phyloP scores from a whole-genome alignment of 148 eudicot species.

The Mesembryanthemum crystallinum region DNA sequence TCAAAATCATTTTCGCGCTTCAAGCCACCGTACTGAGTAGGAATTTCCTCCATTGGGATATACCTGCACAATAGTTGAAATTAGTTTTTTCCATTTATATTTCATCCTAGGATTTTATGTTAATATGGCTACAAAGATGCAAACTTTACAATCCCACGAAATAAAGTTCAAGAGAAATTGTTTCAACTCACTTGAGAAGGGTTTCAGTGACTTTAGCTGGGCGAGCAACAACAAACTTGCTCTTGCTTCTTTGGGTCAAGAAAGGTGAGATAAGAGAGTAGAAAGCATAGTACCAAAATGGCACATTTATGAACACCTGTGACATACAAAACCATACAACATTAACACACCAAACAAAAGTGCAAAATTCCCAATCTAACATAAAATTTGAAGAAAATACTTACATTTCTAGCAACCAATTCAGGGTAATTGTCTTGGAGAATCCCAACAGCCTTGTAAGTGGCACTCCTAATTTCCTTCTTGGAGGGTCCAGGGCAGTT shows the following conservation, averaged over 20 bases:
- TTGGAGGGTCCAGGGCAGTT: constrained; percentile 55
- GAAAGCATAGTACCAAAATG: constrained; percentile 67
- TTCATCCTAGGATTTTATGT: too few species aligned
- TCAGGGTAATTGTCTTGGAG: constrained; percentile 81
- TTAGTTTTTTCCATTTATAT: background rate
- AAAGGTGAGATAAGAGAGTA: constrained; percentile 53
- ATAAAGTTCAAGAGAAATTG: background rate
- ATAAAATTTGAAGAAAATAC: constrained; percentile 10
- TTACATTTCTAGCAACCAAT: constrained; percentile 63
- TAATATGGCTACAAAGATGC: background rate
- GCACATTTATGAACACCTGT: constrained; percentile 67
- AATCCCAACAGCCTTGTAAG: constrained; percentile 47
- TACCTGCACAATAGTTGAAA: constrained; percentile 34
- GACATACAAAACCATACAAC: background rate
- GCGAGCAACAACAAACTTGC: constrained; percentile 57
- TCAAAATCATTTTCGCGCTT: constrained; percentile 49
- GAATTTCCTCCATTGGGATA: constrained; percentile 51
- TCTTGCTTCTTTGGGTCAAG: constrained; percentile 66
- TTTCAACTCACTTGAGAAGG: constrained; percentile 53
- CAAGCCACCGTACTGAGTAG: constrained; percentile 55
- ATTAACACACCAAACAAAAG: background rate
- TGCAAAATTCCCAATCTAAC: background rate
- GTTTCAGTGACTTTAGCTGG: constrained; percentile 61
- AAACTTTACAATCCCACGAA: background rate
- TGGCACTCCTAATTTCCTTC: constrained; percentile 49